A percentile compares a stretch with the other conserved stretches of the same genome.
These are phyloP conservation scores for Xylaria intraflava DNA, from an alignment of 495 filamentous ascomycete genomes.

Conservation along the genomic window DNA sequence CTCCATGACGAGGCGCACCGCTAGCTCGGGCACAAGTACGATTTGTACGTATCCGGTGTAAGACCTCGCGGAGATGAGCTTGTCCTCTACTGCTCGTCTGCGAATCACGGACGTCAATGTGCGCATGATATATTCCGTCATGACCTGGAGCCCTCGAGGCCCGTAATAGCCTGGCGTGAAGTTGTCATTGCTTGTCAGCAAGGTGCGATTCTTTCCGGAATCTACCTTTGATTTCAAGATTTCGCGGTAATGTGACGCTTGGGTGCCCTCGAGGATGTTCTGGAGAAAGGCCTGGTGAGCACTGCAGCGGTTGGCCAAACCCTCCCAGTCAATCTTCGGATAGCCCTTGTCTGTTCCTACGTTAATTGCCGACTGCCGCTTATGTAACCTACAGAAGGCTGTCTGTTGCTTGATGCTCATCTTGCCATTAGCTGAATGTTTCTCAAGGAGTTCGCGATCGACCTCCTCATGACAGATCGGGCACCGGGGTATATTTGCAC, in stretches of 20 bases:
- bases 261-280: conserved; percentile 50
- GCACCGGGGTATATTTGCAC: conserved; percentile 34
- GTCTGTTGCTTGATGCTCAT: conserved; percentile 57
- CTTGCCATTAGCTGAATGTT: conserved; percentile 38
- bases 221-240: conserved; percentile 53
- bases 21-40: conserved; percentile 82
- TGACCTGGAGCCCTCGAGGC: conserved; percentile 59
- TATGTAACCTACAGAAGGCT: conserved; percentile 69
- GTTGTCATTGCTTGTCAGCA: conserved; percentile 48
- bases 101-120: conserved; percentile 57
- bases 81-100: conserved; percentile 57
- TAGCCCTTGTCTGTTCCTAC: conserved; percentile 62
- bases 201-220: conserved; percentile 53
- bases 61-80: conserved; percentile 61
- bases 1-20: conserved; percentile 69
- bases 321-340: conserved; percentile 71
- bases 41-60: conserved; percentile 71
- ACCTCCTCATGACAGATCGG: conserved; percentile 64
- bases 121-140: conserved; percentile 57
- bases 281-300: conserved; percentile 50
- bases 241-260: conserved; percentile 55
- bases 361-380: conserved; percentile 47
- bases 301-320: conserved; percentile 56
- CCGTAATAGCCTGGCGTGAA: conserved; percentile 79
- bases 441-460: conserved; percentile 43